phyloP scores from a whole-genome alignment of 208 protist genomes.

The Crithidia fasciculata region DNA sequence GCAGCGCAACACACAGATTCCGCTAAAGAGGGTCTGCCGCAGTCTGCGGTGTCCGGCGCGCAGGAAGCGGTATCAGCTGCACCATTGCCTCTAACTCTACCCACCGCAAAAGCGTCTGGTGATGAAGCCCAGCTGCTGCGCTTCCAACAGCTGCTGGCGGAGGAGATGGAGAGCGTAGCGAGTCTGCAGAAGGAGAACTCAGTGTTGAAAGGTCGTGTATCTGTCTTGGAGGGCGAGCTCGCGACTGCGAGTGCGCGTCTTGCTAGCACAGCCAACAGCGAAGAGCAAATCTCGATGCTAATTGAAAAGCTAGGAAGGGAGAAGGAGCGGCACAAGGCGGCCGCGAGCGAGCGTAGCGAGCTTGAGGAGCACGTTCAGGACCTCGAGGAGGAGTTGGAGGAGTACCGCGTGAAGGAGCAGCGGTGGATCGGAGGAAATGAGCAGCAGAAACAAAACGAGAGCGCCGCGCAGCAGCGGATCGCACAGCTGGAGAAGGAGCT shows the following conservation, averaged over 20 bases:
- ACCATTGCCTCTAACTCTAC: background rate
- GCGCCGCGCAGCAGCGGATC: slow-evolving; percentile 42
- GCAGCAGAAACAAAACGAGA: slow-evolving; percentile 25
- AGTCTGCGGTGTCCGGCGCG: background rate
- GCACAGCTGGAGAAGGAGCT: slow-evolving; percentile 38
- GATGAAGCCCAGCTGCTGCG: slow-evolving; percentile 54
- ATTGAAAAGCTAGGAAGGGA: slow-evolving; percentile 61
- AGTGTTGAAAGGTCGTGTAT: slow-evolving; percentile 25
- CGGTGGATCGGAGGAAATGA: slow-evolving; percentile 30
- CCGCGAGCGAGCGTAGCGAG: slow-evolving; percentile 32
- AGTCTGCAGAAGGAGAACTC: slow-evolving; percentile 45
- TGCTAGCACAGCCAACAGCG: slow-evolving; percentile 18
- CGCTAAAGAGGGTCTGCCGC: background rate
- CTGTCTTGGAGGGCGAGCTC: slow-evolving; percentile 36
- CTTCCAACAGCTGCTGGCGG: slow-evolving; percentile 68
- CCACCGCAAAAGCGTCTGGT: background rate
- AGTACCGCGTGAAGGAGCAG: slow-evolving; percentile 45
- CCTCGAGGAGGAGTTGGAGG: slow-evolving; percentile 48
- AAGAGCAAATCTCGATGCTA: slow-evolving; percentile 53
- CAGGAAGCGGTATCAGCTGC: background rate
- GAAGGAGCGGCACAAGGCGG: slow-evolving; percentile 49
- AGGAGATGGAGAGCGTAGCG: slow-evolving; percentile 60
- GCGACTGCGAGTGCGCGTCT: slow-evolving; percentile 21
- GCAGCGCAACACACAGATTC: background rate
- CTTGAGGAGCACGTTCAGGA: slow-evolving; percentile 46